Evolutionary conservation across 345 rosid species (phyloP).

Genomic region (Populus deltoides): DNA sequence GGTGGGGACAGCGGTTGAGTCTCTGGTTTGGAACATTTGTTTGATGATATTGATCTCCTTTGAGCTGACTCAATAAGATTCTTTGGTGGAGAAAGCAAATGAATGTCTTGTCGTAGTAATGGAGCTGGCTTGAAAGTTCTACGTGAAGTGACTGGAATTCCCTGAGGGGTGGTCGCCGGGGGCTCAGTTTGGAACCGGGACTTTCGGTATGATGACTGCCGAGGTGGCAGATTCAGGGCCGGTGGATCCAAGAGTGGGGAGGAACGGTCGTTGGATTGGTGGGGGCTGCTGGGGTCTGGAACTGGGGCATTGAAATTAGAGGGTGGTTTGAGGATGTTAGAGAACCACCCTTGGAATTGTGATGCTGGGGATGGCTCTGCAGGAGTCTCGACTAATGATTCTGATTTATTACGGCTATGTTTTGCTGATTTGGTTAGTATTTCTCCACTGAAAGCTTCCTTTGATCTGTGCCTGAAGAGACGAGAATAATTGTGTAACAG

Average conservation of each 20-base stretch:
- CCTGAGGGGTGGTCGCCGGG: conserved; percentile 21
- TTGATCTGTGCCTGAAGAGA: conserved; percentile 40
- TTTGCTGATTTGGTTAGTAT: conserved; percentile 49
- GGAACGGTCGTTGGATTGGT: background rate
- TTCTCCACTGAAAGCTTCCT: conserved; percentile 53
- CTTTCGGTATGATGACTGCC: conserved; percentile 37
- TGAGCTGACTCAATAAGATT: conserved; percentile 33
- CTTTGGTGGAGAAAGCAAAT: conserved; percentile 48
- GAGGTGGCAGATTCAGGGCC: conserved; percentile 33
- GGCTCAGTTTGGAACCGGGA: conserved; percentile 48
- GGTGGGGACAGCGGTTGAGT: conserved; percentile 46
- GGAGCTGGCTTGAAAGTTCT: conserved; percentile 34
- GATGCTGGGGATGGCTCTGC: conserved; percentile 32
- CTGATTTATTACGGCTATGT: conserved; percentile 42
- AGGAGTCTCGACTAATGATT: conserved; percentile 12
- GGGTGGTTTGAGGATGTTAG: conserved; percentile 39
- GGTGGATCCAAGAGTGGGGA: conserved; percentile 16
- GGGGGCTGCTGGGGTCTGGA: conserved; percentile 12
- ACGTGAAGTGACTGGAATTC: conserved; percentile 27
- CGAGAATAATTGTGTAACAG: background rate
- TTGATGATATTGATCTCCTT: conserved; percentile 42
- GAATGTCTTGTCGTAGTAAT: conserved; percentile 15
- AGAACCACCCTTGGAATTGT: conserved; percentile 45
- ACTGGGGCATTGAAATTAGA: background rate
- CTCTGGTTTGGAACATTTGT: conserved; percentile 29